Base-by-base conservation (phyloP, 352 stramenopile genomes). In the Phytopythium ostracodes region DNA sequence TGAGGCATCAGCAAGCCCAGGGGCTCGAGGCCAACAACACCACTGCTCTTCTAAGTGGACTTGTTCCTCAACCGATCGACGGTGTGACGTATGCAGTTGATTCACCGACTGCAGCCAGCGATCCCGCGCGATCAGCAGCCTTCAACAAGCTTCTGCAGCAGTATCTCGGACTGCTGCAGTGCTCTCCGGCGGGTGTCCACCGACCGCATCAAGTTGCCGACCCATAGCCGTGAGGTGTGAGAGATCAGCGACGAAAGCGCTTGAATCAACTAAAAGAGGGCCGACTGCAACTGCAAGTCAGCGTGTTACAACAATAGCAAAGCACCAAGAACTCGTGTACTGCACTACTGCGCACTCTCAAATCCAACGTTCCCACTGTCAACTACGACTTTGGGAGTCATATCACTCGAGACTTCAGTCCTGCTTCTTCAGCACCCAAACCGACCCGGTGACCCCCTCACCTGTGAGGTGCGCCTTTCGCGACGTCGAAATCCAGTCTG, bases 101-200 rank as follows among this genome's bases (percentile, higher is more conserved):
- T 1, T 14, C 18, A 11, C 51, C 53, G 4, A 11, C 35, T 8
- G 20, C 11, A 11, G 20, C 20, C 42, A 25, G 4, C 42, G 54
- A 50, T 11, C 22, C 35, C 11, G 68, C 67, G 24, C 62, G 65
- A 0, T 61, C 70, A 10, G 72, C 59, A 2, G 72, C 67, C 11
- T 85, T 85, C 29, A 40, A 77, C 56, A 73, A 64, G 22, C 66
- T 85, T 0, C 59, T 82, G 4, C 59, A 50, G 18, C 73, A 82
- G 56, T 85, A 85, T 44, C 62, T 83, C 1, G 76, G 76, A 6
- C 64, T 85, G 29, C 63, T 85, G 17, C 71, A 76, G 24, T 78
- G 71, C 36, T 24, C 66, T 4, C 67, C 70, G 4, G 27, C 33
- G 20, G 15, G 25, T 24, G 12, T 36, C 9, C 31, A 15, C n/a